Conservation (phyloP, 108 stramenopile genomes). For the Discostella stelligeroides region DNA sequence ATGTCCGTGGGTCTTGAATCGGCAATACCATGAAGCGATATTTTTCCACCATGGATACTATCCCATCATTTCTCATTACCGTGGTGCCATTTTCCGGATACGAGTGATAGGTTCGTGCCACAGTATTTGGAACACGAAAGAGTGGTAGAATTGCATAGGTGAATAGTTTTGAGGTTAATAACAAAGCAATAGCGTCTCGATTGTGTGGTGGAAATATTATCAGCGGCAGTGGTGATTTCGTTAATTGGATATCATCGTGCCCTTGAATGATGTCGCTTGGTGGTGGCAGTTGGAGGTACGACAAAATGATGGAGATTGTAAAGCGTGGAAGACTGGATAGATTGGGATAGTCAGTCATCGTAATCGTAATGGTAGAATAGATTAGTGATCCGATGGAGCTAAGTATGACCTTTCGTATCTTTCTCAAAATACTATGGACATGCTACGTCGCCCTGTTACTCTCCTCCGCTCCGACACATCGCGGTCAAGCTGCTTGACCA, state of each 20-base stretch:
- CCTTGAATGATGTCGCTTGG: background rate
- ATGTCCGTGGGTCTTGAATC: conserved; percentile 66
- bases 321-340: conserved; percentile 49
- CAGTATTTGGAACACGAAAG: conserved; percentile 48
- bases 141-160: conserved; percentile 56
- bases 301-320: conserved; percentile 69
- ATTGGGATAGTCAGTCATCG: conserved; percentile 14
- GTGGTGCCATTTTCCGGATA: conserved; percentile 23
- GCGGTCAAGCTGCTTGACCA: no score
- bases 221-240: no score
- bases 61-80: background rate
- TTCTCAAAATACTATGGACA: no score
- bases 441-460: no score
- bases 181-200: conserved; percentile 65
- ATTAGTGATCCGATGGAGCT: no score
- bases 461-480: no score
- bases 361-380: background rate
- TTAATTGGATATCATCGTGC: background rate
- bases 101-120: conserved; percentile 23
- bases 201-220: conserved; percentile 10
- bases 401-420: no score
- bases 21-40: conserved; percentile 62
- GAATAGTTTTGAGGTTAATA: conserved; percentile 61
- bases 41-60: conserved; percentile 25
- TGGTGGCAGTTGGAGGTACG: conserved; percentile 60